These are phyloP conservation scores for Candida insectorum DNA, from an alignment of 805 yeast genomes.

Conservation along the genomic window DNA sequence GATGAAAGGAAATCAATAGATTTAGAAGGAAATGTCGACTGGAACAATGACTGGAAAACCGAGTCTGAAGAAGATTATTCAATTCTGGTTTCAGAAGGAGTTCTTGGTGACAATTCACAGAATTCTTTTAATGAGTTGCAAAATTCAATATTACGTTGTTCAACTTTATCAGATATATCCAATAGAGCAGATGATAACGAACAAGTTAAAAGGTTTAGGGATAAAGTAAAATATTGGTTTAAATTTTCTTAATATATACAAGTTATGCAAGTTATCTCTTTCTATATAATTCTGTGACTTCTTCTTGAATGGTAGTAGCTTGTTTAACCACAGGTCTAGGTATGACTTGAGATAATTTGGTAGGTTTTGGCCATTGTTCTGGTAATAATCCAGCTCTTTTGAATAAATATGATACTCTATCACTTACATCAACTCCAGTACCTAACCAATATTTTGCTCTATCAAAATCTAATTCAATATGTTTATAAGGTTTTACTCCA, in stretches of 20 bases:
- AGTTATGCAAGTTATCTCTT: slow-evolving; percentile 21
- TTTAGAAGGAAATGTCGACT: too few species aligned
- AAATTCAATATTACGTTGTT: too few species aligned
- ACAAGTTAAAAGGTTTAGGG: too few species aligned
- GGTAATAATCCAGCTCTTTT: slow-evolving; percentile 73
- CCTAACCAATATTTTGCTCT: slow-evolving; percentile 96
- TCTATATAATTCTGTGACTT: slow-evolving; percentile 30
- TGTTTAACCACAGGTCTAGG: slow-evolving; percentile 27
- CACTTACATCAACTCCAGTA: slow-evolving; percentile 94
- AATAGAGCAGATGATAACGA: too few species aligned
- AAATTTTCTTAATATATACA: slow-evolving; percentile 6
- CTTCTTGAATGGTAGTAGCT: slow-evolving; percentile 26
- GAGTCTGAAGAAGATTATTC: too few species aligned
- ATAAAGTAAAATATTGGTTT: too few species aligned
- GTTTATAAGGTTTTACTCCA: slow-evolving; percentile 66
- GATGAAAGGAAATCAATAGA: too few species aligned
- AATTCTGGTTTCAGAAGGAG: too few species aligned
- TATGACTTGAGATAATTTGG: slow-evolving; percentile 30
- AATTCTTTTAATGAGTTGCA: too few species aligned
- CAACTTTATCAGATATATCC: too few species aligned
- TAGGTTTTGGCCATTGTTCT: slow-evolving; percentile 56
- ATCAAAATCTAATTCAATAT: slow-evolving; percentile 78
- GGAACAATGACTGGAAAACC: too few species aligned
- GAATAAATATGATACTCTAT: slow-evolving; percentile 71
- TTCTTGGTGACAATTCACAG: too few species aligned